Evolutionary conservation across 805 yeast species (phyloP).

Genomic region (Nakazawaea sp.): DNA sequence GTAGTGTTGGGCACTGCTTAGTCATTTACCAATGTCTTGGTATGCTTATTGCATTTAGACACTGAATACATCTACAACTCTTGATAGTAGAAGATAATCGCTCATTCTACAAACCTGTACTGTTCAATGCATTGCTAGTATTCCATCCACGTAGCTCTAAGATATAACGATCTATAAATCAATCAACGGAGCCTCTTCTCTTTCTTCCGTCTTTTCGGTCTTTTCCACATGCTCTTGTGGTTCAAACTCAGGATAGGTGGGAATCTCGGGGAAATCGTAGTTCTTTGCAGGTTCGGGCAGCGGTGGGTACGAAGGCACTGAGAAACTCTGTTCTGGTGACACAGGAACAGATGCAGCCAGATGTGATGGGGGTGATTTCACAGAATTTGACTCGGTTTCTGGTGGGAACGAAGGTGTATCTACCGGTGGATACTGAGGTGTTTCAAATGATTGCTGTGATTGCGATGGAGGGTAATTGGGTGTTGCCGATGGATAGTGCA

Average conservation of each 20-base stretch:
- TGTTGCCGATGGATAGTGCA: conserved; percentile 2
- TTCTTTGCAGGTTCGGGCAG: neutral
- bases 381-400: neutral
- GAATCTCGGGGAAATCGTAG: conserved; percentile 9
- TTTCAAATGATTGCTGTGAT: neutral
- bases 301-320: conserved; percentile 4
- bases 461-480: neutral
- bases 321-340: neutral
- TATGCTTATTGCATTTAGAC: too few relatives aligned
- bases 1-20: too few relatives aligned
- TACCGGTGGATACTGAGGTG: neutral
- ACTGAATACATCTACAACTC: too few relatives aligned
- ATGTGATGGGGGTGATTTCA: neutral
- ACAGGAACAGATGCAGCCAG: neutral
- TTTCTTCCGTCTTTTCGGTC: too few relatives aligned
- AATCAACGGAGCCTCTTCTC: conserved; percentile 11
- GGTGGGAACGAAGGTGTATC: too few relatives aligned
- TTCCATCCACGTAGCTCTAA: too few relatives aligned
- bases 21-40: too few relatives aligned
- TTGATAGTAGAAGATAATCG: too few relatives aligned
- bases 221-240: neutral
- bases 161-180: too few relatives aligned
- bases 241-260: conserved; percentile 4
- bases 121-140: too few relatives aligned
- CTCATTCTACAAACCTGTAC: too few relatives aligned